These are phyloP conservation scores for Ziziphus jujuba DNA, from an alignment of 306 rosid genomes.

Conservation along the genomic window DNA sequence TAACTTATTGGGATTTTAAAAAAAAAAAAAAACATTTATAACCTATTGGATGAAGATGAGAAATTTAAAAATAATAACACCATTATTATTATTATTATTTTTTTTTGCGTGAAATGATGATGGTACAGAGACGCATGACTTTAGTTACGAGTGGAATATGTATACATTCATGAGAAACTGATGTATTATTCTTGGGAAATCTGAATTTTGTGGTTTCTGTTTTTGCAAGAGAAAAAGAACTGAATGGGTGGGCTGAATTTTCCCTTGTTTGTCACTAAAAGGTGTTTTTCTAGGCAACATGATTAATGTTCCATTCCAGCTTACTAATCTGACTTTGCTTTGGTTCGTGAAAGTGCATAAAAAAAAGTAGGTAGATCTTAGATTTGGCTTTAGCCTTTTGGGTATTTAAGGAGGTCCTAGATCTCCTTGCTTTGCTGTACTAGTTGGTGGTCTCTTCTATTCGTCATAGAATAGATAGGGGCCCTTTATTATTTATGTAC, in stretches of 20 bases:
- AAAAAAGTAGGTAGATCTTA: background rate
- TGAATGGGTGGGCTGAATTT: constrained; percentile 9
- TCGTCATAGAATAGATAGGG: background rate
- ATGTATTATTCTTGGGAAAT: constrained; percentile 11
- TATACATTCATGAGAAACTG: no score
- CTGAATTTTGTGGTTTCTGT: background rate
- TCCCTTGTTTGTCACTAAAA: constrained; percentile 33
- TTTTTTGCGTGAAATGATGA: no score
- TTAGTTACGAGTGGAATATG: no score
- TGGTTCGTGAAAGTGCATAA: constrained; percentile 15
- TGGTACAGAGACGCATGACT: no score
- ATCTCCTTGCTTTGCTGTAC: constrained; percentile 15
- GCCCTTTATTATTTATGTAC: background rate
- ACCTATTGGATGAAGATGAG: no score
- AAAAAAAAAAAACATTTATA: no score
- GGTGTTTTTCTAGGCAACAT: constrained; percentile 23
- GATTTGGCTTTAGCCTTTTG: background rate
- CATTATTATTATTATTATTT: no score
- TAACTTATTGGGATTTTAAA: no score
- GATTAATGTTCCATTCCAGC: constrained; percentile 24
- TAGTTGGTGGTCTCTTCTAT: constrained; percentile 7
- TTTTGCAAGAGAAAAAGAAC: background rate
- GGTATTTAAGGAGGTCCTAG: constrained; percentile 23
- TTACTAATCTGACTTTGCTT: constrained; percentile 35
- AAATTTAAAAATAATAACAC: no score